Base-by-base conservation (phyloP, 805 yeast genomes). In the Wickerhamiella parazyma region DNA sequence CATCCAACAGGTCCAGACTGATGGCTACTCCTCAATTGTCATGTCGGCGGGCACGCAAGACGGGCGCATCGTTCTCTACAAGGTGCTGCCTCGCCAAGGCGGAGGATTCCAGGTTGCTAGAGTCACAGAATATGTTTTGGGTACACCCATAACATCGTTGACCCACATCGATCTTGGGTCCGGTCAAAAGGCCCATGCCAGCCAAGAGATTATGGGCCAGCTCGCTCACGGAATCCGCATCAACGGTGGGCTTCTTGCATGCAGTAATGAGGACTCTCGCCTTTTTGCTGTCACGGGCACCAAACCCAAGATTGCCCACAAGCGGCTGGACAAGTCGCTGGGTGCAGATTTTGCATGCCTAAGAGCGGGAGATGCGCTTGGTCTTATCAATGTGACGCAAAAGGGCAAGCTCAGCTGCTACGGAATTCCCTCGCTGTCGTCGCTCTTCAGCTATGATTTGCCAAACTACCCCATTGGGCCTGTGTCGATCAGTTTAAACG, bases 11-110 rank as follows among this genome's bases (percentile, higher is more conserved):
- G 65, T 71, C 41, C 81, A 77, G 1, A 75, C 72, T 22, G 91
- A 81, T 45, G 71, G 71, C 0, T 80, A 70, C 52, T 76, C 91
- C 0, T 77, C 85, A n/a, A 73, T 87, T 29, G 53, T 82, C 20
- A 60, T 87, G 61, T 61, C 73, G 19, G 80, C 78, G 10, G 97
- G 97, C 19, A 80, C 95, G 0, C 72, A 75, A 45, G 63, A 64
- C 12, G 96, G 96, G 14, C 80, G 82, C 45, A 55, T 85, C 10
- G 48, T 78, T 21, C 68, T 76, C 0, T 83, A 71, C 60, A 76
- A 77, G 53, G 60, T 87, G 2, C 56, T 76, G 3, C 94, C 94
- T 1, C 70, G 69, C 35, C 63, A 69, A 0, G 60, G 69, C 36
- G 91, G 89, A 0, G 65, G 75, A 40, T 85, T 76, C 55, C 63